phyloP scores from a whole-genome alignment of 306 rosid species.

The Acacia confusa region DNA sequence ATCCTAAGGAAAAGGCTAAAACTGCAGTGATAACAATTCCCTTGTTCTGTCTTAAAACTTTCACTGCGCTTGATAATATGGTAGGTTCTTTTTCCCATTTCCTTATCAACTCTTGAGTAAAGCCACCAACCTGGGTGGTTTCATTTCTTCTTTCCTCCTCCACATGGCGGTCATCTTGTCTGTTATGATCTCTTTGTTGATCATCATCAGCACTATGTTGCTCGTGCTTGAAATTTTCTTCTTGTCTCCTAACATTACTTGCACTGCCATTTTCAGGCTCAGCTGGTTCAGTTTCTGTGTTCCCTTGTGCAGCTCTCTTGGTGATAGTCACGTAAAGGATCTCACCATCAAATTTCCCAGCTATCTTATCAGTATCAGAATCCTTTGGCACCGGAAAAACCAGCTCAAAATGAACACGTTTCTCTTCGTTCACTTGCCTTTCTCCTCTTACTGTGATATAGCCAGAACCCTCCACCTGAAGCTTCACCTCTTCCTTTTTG shows the following conservation, averaged over 20 bases:
- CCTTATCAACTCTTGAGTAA: constrained; percentile 34
- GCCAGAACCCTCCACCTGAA: constrained; percentile 44
- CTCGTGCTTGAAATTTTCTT: constrained; percentile 22
- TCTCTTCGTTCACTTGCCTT: constrained; percentile 44
- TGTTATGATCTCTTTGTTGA: neutral
- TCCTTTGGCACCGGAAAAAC: constrained; percentile 43
- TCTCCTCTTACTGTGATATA: constrained; percentile 48
- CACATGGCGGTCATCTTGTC: constrained; percentile 13
- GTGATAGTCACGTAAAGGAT: constrained; percentile 63
- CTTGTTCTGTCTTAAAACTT: constrained; percentile 48
- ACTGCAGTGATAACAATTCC: constrained; percentile 53
- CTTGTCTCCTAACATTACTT: constrained; percentile 25
- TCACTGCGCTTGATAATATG: constrained; percentile 31
- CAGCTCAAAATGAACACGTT: constrained; percentile 42
- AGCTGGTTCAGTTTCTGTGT: constrained; percentile 30
- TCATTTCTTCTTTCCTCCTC: constrained; percentile 21
- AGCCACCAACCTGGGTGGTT: neutral
- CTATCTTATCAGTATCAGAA: constrained; percentile 45
- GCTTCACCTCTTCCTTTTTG: constrained; percentile 57
- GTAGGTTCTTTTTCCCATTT: constrained; percentile 47
- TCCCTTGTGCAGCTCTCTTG: constrained; percentile 32
- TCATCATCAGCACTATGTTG: neutral
- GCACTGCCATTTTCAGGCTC: constrained; percentile 11
- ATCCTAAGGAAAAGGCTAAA: constrained; percentile 63
- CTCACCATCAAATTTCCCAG: constrained; percentile 54